These are phyloP conservation scores for Willaertia magna DNA, from an alignment of 208 protist species.

Conservation along the genomic window DNA sequence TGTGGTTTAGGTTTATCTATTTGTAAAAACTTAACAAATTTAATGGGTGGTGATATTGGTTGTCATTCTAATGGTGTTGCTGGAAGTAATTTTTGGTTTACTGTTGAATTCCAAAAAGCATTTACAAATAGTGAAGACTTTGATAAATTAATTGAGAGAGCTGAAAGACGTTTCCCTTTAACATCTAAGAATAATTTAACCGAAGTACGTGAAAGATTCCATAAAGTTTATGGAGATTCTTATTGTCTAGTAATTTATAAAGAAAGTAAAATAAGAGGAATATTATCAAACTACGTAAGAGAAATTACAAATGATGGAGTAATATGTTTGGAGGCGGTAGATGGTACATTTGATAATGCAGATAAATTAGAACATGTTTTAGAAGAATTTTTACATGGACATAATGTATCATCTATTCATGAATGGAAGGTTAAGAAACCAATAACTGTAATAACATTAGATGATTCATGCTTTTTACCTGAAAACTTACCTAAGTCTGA, in stretches of 20 bases:
- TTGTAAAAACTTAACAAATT: neutral
- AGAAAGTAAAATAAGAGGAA: neutral
- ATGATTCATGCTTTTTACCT: neutral
- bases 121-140: neutral
- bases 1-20: neutral
- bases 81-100: conserved; percentile 1
- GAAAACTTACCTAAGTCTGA: neutral
- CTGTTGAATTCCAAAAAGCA: neutral
- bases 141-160: neutral
- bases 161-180: neutral
- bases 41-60: neutral
- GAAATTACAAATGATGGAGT: neutral
- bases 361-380: neutral
- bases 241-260: neutral
- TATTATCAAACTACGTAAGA: neutral
- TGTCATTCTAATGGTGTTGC: neutral
- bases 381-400: neutral
- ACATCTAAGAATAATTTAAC: neutral
- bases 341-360: neutral
- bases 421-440: neutral
- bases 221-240: neutral
- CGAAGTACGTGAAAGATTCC: neutral
- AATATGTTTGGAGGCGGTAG: neutral
- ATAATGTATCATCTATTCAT: neutral
- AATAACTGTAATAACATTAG: neutral